Percentiles rank a stretch among this genome's conserved stretches.
These are phyloP conservation scores for Lepidium sativum DNA, from an alignment of 345 rosid genomes.

Conservation along the genomic window DNA sequence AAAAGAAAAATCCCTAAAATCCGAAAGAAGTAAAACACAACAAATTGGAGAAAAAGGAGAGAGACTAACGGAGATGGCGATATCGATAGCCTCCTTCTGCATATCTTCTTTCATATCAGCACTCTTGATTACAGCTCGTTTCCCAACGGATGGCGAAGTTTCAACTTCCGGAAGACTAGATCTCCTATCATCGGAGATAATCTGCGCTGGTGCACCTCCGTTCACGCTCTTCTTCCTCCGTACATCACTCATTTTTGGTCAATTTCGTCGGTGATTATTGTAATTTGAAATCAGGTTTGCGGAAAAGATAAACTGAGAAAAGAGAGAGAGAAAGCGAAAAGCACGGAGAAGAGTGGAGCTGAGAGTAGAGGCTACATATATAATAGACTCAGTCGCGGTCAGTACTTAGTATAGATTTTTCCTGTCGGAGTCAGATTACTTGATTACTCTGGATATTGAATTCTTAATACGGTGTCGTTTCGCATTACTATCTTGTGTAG, in stretches of 20 bases:
- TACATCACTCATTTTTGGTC: constrained; percentile 42
- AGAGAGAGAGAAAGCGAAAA: neutral
- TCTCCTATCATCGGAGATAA: constrained; percentile 50
- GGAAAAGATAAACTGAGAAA: neutral
- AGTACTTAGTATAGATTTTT: neutral
- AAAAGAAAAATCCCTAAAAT: constrained; percentile 10
- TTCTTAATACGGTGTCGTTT: neutral
- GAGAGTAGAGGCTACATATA: neutral
- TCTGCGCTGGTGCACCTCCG: constrained; percentile 39
- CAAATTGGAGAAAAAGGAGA: neutral
- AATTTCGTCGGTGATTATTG: neutral
- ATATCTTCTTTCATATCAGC: constrained; percentile 96
- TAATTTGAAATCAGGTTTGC: constrained; percentile 1
- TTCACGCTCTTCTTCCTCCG: constrained; percentile 41
- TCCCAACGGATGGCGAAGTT: constrained; percentile 33
- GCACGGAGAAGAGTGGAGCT: neutral
- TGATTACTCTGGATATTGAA: neutral
- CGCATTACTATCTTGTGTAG: too few species aligned
- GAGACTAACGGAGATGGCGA: constrained; percentile 58
- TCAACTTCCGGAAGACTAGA: constrained; percentile 26
- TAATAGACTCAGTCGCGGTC: neutral
- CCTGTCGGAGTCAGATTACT: neutral
- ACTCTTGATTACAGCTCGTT: constrained; percentile 67
- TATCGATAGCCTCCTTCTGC: constrained; percentile 87
- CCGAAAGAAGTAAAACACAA: constrained; percentile 2